Base-by-base conservation (phyloP, 2,329 filamentous ascomycete genomes). In the Ophiostoma populinum region DNA sequence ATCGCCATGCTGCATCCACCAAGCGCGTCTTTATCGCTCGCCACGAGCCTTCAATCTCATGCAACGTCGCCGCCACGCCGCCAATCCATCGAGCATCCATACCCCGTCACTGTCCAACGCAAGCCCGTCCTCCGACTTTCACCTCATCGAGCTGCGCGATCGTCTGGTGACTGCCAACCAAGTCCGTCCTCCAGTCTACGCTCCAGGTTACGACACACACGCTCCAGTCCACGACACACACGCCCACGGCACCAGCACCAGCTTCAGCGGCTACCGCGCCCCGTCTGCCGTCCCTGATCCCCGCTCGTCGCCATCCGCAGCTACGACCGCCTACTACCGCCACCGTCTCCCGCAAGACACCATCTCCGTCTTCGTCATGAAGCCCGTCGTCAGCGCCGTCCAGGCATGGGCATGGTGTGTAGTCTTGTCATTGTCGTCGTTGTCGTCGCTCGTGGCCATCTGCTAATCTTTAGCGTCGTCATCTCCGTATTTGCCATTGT, bases 321-420 rank as follows among this genome's bases (percentile, higher is more conserved):
- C 26, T 13, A 16, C 37, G 17, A 13, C 28, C 20, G 8, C 15
- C 19, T 20, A 31, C 24, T 17, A 27, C 10, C 16, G 24, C n/a
- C 34, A 39, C 32, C 30, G 33, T 28, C 24, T 34, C 35, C 24
- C 8, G 24, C 24, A 25, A 25, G 28, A 39, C 40, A 36, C 38
- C 15, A 35, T 38, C 25, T 40, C 56, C 63, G 71, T 51, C 52
- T 40, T 56, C 63, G 71, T 51, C 52, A 94, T 94, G 86, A 94
- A 94, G 76, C 86, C 87, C 47, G 65, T 95, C 53, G 81, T 95
- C 48, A 80, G 82, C 53, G 77, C 83, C 46, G 70, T 86, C 62
- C 86, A 92, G 62, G 87, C 86, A 51, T 94, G 86, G 85, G 82
- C 76, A 63, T 93, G 86, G 86, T 94, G 65, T 52, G 73, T 56